Base-by-base conservation (phyloP, 139 green algal species). In the Coelastrella sp. region DNA sequence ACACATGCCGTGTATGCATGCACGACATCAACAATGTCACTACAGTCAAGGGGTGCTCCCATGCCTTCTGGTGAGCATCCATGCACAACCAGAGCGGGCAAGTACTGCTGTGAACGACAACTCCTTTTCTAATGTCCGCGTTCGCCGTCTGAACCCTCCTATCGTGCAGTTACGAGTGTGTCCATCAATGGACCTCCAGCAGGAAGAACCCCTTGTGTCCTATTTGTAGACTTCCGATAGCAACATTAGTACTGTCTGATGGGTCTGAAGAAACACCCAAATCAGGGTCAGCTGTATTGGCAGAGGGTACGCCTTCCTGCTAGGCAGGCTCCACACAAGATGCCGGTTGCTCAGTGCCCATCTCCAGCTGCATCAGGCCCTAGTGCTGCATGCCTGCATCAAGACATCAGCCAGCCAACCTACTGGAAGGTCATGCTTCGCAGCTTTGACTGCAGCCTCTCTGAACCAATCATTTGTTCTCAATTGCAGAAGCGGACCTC, bases 21-120 rank as follows among this genome's bases (percentile, higher is more conserved):
- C 47, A 73, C 32, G 71, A 81, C 3, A 16, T 80, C 4, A 58
- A n/a, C 3, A 68, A 89, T 57, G 11, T 47, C n/a, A 20, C 58
- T 14, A 61, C 73, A 14, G 57, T 89, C 8, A 83, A 83, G 13
- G 85, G 73, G 13, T 89, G 85, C 85, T 47, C 17, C 5, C 85
- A 89, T 58, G 58, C 11, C 8, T 89, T 89, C 85, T 89, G 83
- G 83, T 88, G 83, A 66, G 65, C n/a, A 61, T n/a, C 13, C 68
- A 76, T 76, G 68, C 17, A 8, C 7, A 14, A 76, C 5, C 16
- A 32, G 17, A 23, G 14, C 16, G 68, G 7, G 14, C 13, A 20
- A 14, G 16, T 71, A 14, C 68, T 76, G 68, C 68, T 76, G 68
- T n/a, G 17, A 4, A 76, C 17, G 14, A 10, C 14, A 47, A 32